Evolutionary conservation across 2,329 filamentous ascomycete genomes (phyloP).

Genomic region (Colletotrichum scovillei): DNA sequence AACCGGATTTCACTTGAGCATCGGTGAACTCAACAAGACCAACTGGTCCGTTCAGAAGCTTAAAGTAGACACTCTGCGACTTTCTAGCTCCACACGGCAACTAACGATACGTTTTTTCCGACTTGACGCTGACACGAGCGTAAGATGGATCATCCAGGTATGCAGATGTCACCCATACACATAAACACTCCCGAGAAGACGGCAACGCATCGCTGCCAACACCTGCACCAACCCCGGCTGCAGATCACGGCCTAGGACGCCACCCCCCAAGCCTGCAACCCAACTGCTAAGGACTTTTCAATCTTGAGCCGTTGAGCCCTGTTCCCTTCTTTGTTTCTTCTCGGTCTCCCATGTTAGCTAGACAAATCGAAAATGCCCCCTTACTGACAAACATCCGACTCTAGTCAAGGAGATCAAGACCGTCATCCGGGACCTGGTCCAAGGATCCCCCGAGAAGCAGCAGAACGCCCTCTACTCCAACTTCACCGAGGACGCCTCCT

Average conservation of each 20-base stretch:
- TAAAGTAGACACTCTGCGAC: background rate
- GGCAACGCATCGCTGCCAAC: background rate
- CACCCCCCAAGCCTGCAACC: background rate
- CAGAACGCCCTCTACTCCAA: conserved; percentile 74
- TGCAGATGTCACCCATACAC: background rate
- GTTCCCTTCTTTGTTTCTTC: too few species aligned
- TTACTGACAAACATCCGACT: conserved; percentile 19
- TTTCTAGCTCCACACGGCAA: background rate
- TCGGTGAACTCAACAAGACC: background rate
- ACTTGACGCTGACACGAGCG: background rate
- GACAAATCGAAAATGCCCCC: background rate
- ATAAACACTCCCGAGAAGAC: background rate
- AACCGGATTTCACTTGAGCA: background rate
- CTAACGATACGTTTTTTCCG: background rate
- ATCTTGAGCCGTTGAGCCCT: background rate
- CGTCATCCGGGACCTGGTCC: conserved; percentile 76
- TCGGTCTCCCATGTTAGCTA: background rate
- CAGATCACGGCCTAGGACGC: background rate
- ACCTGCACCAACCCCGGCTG: background rate
- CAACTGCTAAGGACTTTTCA: background rate
- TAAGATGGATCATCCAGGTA: conserved; percentile 34
- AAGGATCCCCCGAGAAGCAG: conserved; percentile 75
- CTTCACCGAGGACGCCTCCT: conserved; percentile 78
- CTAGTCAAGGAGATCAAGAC: conserved; percentile 68
- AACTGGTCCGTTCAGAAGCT: background rate